Evolutionary conservation across 192 early-diverging fungal genomes (phyloP).

Genomic region (Podila horticola): DNA sequence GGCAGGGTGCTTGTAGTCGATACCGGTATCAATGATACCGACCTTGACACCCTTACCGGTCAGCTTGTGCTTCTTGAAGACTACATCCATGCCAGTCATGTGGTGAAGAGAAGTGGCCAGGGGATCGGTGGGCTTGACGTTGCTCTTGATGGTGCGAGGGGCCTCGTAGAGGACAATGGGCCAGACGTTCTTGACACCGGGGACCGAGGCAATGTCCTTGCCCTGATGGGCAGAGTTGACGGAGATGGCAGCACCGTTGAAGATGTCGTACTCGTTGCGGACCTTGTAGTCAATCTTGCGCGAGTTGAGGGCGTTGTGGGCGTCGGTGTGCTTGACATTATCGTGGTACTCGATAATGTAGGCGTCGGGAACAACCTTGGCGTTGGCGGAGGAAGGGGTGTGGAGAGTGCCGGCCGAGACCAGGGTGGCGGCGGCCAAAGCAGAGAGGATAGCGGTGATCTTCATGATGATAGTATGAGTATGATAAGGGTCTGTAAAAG

Average conservation of each 20-base stretch:
- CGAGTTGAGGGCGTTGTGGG: constrained; percentile 27
- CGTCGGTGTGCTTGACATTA: constrained; percentile 4
- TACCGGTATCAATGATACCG: constrained; percentile 69
- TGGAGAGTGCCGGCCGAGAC: constrained; percentile 52
- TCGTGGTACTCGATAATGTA: constrained; percentile 43
- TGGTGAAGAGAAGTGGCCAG: constrained; percentile 39
- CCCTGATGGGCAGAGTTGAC: constrained; percentile 45
- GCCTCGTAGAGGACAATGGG: constrained; percentile 46
- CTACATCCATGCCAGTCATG: constrained; percentile 54
- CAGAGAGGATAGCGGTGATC: constrained; percentile 37
- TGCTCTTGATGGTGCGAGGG: constrained; percentile 21
- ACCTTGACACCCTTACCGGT: constrained; percentile 59
- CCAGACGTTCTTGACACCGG: constrained; percentile 57
- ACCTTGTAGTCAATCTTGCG: constrained; percentile 32
- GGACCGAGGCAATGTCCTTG: constrained; percentile 20
- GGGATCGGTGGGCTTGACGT: constrained; percentile 18
- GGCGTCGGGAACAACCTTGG: constrained; percentile 14
- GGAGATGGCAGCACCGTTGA: constrained; percentile 57
- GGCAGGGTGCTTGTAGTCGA: constrained; percentile 69
- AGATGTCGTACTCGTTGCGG: constrained; percentile 57
- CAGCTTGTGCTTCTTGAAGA: constrained; percentile 49
- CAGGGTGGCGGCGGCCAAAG: constrained; percentile 35
- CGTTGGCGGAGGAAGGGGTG: neutral
- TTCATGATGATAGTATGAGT: constrained; percentile 26
- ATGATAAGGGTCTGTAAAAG: constrained; percentile 19